Percentiles rank a stretch among this genome's conserved stretches.
phyloP scores from a whole-genome alignment of 225 moss, liverwort and hornwort species.

The Sphagnum contortum region DNA sequence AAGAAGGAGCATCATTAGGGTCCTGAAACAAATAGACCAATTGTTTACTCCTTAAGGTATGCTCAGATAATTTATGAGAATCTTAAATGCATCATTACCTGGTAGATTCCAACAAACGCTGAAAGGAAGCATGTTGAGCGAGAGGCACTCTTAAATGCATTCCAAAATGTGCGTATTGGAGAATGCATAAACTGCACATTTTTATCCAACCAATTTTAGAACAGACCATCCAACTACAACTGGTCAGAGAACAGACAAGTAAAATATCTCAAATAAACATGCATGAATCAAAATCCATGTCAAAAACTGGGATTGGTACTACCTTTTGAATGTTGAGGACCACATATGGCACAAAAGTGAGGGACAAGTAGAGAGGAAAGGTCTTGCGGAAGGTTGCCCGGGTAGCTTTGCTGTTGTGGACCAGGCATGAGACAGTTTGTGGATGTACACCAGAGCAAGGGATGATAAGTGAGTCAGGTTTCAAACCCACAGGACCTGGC shows the following conservation, averaged over 20 bases:
- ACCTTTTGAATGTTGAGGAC: conserved; percentile 87
- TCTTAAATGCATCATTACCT: conserved; percentile 19
- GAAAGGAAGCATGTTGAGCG: conserved; percentile 77
- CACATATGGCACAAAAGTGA: conserved; percentile 86
- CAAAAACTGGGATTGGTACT: neutral
- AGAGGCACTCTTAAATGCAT: conserved; percentile 69
- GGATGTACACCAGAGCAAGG: conserved; percentile 75
- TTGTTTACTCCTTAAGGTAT: no score
- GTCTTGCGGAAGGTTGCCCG: conserved; percentile 79
- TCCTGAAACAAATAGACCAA: no score
- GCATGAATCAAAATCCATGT: neutral
- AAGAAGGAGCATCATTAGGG: no score
- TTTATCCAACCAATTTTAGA: neutral
- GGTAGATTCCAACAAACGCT: conserved; percentile 74
- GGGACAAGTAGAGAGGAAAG: conserved; percentile 75
- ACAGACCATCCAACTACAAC: neutral
- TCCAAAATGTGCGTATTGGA: conserved; percentile 72
- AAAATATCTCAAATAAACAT: no score
- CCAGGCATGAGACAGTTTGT: conserved; percentile 56
- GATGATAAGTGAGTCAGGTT: conserved; percentile 45
- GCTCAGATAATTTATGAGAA: no score
- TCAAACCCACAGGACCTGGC: conserved; percentile 40
- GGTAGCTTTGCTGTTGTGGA: conserved; percentile 57
- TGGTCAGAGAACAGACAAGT: no score
- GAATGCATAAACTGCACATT: conserved; percentile 65